Conservation (phyloP, 768 basidiomycete species). For the Pholiota conissans region DNA sequence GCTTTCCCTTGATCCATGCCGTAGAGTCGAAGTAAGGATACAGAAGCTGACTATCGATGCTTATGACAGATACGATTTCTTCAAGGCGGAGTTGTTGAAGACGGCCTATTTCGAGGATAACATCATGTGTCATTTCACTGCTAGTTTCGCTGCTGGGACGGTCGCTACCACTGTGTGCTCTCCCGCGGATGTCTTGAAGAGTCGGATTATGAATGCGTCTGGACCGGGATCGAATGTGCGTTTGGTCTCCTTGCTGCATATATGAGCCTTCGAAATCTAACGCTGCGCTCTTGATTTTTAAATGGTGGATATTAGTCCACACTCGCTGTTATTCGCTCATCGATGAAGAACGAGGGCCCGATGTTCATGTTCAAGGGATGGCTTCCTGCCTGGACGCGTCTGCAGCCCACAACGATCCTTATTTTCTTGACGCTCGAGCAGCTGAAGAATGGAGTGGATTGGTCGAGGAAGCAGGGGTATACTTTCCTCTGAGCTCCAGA, state of each 20-base stretch:
- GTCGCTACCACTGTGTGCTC: not conserved
- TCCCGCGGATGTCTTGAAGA: slow-evolving; percentile 42
- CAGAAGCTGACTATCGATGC: not conserved
- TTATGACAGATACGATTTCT: slow-evolving; percentile 76
- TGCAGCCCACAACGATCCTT: slow-evolving; percentile 86
- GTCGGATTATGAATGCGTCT: slow-evolving; percentile 87
- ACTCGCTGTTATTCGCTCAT: slow-evolving; percentile 63
- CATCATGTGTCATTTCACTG: slow-evolving; percentile 79
- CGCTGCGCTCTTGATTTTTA: no score
- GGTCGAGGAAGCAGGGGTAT: slow-evolving; percentile 44
- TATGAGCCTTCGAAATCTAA: no score
- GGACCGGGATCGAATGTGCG: slow-evolving; percentile 76
- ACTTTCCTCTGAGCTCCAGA: slow-evolving; percentile 26
- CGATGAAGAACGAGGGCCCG: slow-evolving; percentile 71
- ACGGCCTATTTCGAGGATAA: slow-evolving; percentile 77
- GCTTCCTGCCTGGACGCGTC: slow-evolving; percentile 83
- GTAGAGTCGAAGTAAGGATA: not conserved
- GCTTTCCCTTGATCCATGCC: not conserved
- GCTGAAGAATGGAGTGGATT: slow-evolving; percentile 72
- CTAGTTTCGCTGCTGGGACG: slow-evolving; percentile 82
- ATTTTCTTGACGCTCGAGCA: slow-evolving; percentile 87
- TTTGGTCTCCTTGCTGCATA: slow-evolving; percentile 12
- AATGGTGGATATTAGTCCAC: no score
- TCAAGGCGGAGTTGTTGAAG: slow-evolving; percentile 81
- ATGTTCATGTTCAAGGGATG: slow-evolving; percentile 95